A percentile compares a stretch with the other conserved stretches of the same genome.
Conservation (phyloP, 2,329 filamentous ascomycete species). For the Ophiocordyceps robertsii region DNA sequence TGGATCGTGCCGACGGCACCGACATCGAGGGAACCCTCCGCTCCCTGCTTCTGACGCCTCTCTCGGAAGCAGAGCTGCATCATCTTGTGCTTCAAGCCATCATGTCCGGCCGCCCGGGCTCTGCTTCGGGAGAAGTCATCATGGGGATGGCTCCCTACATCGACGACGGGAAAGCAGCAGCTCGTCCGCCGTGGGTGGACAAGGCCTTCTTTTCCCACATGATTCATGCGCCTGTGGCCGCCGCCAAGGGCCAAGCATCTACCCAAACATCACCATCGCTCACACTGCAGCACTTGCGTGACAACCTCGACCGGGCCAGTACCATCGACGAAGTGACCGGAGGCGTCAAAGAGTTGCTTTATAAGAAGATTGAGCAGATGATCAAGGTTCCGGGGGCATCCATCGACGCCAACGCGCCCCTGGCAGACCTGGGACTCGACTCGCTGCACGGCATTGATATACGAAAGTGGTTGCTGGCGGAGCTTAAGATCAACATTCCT, state of each 20-base stretch:
- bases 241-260: background rate
- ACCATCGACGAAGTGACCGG: background rate
- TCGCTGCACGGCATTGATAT: constrained; percentile 18
- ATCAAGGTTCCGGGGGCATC: background rate
- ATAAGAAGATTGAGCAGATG: constrained; percentile 2
- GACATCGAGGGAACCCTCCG: background rate
- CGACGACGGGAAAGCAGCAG: background rate
- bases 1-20: constrained; percentile 1
- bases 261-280: background rate
- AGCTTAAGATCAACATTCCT: constrained; percentile 28
- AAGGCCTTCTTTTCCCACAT: background rate
- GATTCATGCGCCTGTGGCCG: background rate
- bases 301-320: background rate
- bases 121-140: background rate
- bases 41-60: background rate
- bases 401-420: constrained; percentile 1
- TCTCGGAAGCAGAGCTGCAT: constrained; percentile 1
- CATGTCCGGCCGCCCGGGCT: background rate
- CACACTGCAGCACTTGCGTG: background rate
- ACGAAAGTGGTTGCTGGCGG: constrained; percentile 34
- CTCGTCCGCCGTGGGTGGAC: background rate
- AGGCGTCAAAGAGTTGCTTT: background rate
- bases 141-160: background rate
- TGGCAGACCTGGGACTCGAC: constrained; percentile 12
- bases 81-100: constrained; percentile 1